Percentiles rank a stretch among this genome's conserved stretches.
phyloP scores from a whole-genome alignment of 169 alveolate species.

The Cryptosporidium meleagridis region DNA sequence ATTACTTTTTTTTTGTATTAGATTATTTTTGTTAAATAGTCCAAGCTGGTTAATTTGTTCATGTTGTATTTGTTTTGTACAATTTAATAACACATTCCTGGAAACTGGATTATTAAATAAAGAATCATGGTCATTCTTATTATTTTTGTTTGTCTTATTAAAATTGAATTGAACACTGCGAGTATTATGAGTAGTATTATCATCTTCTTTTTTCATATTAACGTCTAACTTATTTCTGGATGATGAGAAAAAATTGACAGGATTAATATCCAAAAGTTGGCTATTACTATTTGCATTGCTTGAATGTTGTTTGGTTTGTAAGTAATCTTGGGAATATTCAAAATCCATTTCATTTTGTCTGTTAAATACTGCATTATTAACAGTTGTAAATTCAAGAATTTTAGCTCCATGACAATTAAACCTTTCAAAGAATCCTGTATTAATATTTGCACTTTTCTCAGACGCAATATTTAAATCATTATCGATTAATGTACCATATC shows the following conservation, averaged over 20 bases:
- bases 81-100: neutral
- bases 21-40: neutral
- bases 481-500: constrained; percentile 54
- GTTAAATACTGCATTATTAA: neutral
- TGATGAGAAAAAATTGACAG: constrained; percentile 25
- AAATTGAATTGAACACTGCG: neutral
- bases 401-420: constrained; percentile 70
- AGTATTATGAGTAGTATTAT: neutral
- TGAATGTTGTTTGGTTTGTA: neutral
- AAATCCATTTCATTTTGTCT: constrained; percentile 17
- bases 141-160: neutral
- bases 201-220: neutral
- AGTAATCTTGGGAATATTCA: constrained; percentile 31
- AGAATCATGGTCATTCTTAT: neutral
- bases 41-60: constrained; percentile 54
- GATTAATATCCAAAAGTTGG: constrained; percentile 37
- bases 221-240: neutral
- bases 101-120: constrained; percentile 24
- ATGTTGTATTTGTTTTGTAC: constrained; percentile 70
- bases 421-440: constrained; percentile 61
- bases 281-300: neutral
- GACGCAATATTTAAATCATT: constrained; percentile 40
- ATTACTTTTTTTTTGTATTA: neutral
- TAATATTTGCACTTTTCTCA: constrained; percentile 12
- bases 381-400: constrained; percentile 61